phyloP scores from a whole-genome alignment of 805 yeast genomes.

The Teunomyces aglyptinius region DNA sequence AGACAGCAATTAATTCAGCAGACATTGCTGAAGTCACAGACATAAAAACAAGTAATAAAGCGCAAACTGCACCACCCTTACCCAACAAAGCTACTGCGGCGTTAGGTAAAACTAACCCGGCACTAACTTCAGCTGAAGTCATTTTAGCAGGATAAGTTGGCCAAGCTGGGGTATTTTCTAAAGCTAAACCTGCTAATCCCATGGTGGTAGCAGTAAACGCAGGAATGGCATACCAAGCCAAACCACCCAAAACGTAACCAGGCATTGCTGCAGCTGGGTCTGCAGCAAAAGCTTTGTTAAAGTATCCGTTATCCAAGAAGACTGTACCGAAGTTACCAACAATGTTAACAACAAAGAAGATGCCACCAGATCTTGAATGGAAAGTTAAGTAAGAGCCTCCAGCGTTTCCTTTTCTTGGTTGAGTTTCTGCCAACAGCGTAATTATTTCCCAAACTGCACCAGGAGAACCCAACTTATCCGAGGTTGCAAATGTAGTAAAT shows the following conservation, averaged over 20 bases:
- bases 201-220: conserved; percentile 76
- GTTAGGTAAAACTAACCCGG: conserved; percentile 77
- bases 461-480: conserved; percentile 74
- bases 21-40: conserved; percentile 93
- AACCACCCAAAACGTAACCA: conserved; percentile 84
- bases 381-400: conserved; percentile 87
- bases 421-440: conserved; percentile 52
- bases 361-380: conserved; percentile 82
- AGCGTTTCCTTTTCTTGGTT: conserved; percentile 77
- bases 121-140: conserved; percentile 64
- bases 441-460: conserved; percentile 74
- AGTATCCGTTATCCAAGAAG: conserved; percentile 82
- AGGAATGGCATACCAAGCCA: conserved; percentile 91
- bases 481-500: conserved; percentile 74
- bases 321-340: conserved; percentile 91
- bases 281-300: conserved; percentile 86
- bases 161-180: conserved; percentile 68
- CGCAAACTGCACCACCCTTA: conserved; percentile 83
- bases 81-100: conserved; percentile 86
- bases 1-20: conserved; percentile 85
- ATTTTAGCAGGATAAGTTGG: conserved; percentile 75
- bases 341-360: conserved; percentile 80
- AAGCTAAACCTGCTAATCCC: conserved; percentile 80
- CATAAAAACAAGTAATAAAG: conserved; percentile 78
- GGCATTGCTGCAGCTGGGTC: conserved; percentile 82